Evolutionary conservation across 2,329 filamentous ascomycete genomes (phyloP).

Genomic region (Trichophyton rubrum): DNA sequence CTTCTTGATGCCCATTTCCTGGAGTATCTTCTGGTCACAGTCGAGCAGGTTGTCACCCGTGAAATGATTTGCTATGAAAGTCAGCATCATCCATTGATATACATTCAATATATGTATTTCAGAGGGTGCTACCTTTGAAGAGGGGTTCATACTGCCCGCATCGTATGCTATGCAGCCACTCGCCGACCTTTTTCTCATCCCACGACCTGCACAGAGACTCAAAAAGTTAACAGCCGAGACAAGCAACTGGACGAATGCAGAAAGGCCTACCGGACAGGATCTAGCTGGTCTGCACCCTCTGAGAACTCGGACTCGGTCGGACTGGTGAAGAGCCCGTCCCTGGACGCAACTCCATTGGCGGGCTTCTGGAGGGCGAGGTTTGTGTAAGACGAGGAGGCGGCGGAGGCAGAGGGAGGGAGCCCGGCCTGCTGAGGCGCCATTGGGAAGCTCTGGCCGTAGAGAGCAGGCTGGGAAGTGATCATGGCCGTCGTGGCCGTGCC

Average conservation of each 20-base stretch:
- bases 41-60: conserved; percentile 94
- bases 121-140: conserved; percentile 49
- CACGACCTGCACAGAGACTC: conserved; percentile 43
- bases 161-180: conserved; percentile 83
- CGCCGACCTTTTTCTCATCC: conserved; percentile 83
- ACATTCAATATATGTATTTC: background rate
- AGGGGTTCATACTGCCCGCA: conserved; percentile 87
- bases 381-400: background rate
- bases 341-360: background rate
- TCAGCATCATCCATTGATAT: background rate
- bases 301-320: conserved; percentile 91
- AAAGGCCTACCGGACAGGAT: conserved; percentile 52
- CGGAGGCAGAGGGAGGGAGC: too few relatives aligned
- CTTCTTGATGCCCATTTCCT: conserved; percentile 97
- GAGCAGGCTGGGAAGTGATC: conserved; percentile 10
- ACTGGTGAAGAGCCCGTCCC: conserved; percentile 47
- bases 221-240: background rate
- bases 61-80: conserved; percentile 66
- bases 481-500: background rate
- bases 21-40: conserved; percentile 89
- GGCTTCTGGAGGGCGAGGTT: conserved; percentile 6
- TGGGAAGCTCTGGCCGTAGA: conserved; percentile 2
- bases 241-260: background rate
- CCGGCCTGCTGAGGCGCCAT: background rate
- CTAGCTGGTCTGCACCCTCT: conserved; percentile 58